These are phyloP conservation scores for Backusella psychrophila DNA, from an alignment of 192 early-diverging fungal genomes.

Conservation along the genomic window DNA sequence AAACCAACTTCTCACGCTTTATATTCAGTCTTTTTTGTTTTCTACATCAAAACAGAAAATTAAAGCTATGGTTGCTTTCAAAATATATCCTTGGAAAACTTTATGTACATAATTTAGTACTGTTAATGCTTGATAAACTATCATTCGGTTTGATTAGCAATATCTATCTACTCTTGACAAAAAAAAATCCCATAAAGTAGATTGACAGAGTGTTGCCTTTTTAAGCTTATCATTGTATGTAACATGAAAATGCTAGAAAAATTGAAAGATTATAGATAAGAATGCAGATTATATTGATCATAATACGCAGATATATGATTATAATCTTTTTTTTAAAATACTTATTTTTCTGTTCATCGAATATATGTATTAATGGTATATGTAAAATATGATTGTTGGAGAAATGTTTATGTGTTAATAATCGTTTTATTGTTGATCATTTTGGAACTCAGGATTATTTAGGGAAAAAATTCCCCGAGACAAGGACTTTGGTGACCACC, in stretches of 20 bases:
- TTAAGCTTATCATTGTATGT: neutral
- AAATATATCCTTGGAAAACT: neutral
- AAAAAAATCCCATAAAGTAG: neutral
- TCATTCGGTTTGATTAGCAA: neutral
- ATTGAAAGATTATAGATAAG: neutral
- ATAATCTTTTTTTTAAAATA: neutral
- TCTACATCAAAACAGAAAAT: neutral
- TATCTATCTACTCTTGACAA: neutral
- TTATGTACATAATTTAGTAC: neutral
- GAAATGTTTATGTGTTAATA: neutral
- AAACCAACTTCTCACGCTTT: neutral
- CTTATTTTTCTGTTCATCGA: neutral
- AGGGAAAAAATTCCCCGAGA: neutral
- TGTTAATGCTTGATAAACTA: neutral
- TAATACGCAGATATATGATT: neutral
- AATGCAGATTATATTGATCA: neutral
- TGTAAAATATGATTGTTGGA: neutral
- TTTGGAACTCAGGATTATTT: neutral
- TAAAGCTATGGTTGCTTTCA: neutral
- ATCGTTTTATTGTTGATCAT: too few species aligned
- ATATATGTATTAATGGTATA: neutral
- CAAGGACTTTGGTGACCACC: neutral
- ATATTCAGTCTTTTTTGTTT: neutral
- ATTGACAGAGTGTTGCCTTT: constrained; percentile 5
- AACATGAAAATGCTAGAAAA: neutral